These are phyloP conservation scores for Boechera stricta DNA, from an alignment of 345 rosid species.

Conservation along the genomic window DNA sequence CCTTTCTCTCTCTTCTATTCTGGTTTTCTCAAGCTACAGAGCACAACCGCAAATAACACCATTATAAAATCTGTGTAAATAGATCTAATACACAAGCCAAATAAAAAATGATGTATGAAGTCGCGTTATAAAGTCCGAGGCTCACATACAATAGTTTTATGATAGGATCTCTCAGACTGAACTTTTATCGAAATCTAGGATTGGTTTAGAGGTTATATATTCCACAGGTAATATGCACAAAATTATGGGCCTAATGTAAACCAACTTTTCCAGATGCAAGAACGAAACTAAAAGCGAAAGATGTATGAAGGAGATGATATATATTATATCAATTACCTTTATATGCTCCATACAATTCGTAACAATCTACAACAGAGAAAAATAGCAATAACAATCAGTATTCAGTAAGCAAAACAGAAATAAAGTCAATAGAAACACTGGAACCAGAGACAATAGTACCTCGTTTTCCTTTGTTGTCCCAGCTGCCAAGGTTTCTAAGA, in stretches of 20 bases:
- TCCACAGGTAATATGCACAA: conserved; percentile 9
- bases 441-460: conserved; percentile 54
- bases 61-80: not conserved
- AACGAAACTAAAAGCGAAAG: not conserved
- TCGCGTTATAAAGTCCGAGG: not conserved
- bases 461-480: conserved; percentile 79
- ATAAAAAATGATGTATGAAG: conserved; percentile 24
- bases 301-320: conserved; percentile 15
- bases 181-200: not conserved
- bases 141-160: conserved; percentile 7
- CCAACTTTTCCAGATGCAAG: conserved; percentile 26
- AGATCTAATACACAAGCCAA: conserved; percentile 16
- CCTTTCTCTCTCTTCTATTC: conserved; percentile 71
- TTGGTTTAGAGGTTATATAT: not conserved
- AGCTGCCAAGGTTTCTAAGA: conserved; percentile 74
- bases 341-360: conserved; percentile 52
- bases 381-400: conserved; percentile 33
- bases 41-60: conserved; percentile 27
- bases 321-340: conserved; percentile 46
- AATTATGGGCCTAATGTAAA: not conserved
- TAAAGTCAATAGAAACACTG: conserved; percentile 3
- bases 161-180: conserved; percentile 20
- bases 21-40: conserved; percentile 71
- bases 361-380: conserved; percentile 49
- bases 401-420: conserved; percentile 20